A percentile compares a stretch with the other conserved stretches of the same genome.
Conservation (phyloP, 2,329 filamentous ascomycete species). For the Sporothrix brunneoviolacea region DNA sequence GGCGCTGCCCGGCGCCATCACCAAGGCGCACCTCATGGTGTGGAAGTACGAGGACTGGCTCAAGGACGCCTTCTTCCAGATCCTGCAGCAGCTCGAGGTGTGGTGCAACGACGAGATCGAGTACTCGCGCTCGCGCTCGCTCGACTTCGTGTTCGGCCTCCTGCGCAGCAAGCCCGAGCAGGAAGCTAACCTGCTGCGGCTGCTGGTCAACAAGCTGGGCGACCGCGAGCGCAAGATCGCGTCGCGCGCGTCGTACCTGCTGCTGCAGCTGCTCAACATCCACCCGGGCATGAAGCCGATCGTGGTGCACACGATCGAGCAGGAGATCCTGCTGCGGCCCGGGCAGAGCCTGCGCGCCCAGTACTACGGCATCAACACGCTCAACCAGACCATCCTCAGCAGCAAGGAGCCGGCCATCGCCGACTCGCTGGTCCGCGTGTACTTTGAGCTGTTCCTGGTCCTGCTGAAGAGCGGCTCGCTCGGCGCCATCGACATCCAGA, state of each 20-base stretch:
- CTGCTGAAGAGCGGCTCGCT: constrained; percentile 60
- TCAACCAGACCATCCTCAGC: constrained; percentile 94
- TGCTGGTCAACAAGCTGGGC: constrained; percentile 94
- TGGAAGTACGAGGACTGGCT: constrained; percentile 96
- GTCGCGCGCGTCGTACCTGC: constrained; percentile 82
- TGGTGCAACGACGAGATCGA: constrained; percentile 96
- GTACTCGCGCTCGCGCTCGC: constrained; percentile 78
- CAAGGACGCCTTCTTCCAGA: constrained; percentile 87
- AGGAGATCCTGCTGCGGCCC: constrained; percentile 78
- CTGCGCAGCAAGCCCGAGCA: constrained; percentile 96
- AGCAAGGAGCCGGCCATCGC: constrained; percentile 75
- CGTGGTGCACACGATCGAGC: constrained; percentile 77
- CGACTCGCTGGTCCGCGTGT: constrained; percentile 76
- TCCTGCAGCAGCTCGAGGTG: constrained; percentile 81
- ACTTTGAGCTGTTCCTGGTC: constrained; percentile 81
- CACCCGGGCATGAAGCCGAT: constrained; percentile 93
- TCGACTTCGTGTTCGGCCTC: constrained; percentile 87
- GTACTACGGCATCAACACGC: constrained; percentile 92
- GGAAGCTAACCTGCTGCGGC: constrained; percentile 82
- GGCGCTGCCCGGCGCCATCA: constrained; percentile 64
- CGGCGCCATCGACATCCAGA: constrained; percentile 34
- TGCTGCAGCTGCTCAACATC: constrained; percentile 82
- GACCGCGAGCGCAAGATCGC: constrained; percentile 94
- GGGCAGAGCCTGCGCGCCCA: constrained; percentile 83
- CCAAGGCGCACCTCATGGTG: constrained; percentile 69